Base-by-base conservation (phyloP, 202 grass and related monocot species). In the Setaria viridis region DNA sequence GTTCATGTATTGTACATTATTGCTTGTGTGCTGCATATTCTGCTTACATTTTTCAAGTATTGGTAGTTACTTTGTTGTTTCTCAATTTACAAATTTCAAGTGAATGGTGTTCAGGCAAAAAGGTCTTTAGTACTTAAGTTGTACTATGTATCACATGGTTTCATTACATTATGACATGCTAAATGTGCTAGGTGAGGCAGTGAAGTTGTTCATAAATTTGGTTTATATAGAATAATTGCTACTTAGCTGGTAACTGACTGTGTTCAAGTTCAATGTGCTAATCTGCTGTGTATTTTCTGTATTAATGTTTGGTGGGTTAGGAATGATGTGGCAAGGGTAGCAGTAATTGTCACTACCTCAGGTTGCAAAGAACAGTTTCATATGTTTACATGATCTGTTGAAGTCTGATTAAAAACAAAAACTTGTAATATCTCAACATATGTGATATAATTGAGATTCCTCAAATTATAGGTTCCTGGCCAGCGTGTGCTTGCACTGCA, bases 401-500 rank as follows among this genome's bases (percentile, higher is more conserved):
- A 67, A 67, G 33, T 20, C 2, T 25, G 50, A 41, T 68, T 45
- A 9, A 65, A 54, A 49, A 53, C 39, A 73, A 17, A 58, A 13
- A n/a, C 20, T 62, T 25, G 0, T 39, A 69, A 48, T 43, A 49
- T 56, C 14, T 46, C 34, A 2, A 76, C 50, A 76, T 41, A 41
- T 84, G 29, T 45, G 7, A 76, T 84, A 64, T 84, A 71, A 70
- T 84, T 85, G 11, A 56, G 45, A 30, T 74, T 70, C 53, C 85
- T 91, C 70, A 63, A 87, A 90, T 67, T 86, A 55, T 88, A 99
- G 97, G 87, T 99, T 90, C 90, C 97, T 85, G 93, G 97, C 55
- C 97, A 99, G 83, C 88, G 97, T 16, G 87, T 90, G 45, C 90
- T 99, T 89, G 91, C 88, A 42, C 63, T 96, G 72, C 93, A 94